Evolutionary conservation across 768 basidiomycete genomes (phyloP).

Genomic region (Agaricus blazei): DNA sequence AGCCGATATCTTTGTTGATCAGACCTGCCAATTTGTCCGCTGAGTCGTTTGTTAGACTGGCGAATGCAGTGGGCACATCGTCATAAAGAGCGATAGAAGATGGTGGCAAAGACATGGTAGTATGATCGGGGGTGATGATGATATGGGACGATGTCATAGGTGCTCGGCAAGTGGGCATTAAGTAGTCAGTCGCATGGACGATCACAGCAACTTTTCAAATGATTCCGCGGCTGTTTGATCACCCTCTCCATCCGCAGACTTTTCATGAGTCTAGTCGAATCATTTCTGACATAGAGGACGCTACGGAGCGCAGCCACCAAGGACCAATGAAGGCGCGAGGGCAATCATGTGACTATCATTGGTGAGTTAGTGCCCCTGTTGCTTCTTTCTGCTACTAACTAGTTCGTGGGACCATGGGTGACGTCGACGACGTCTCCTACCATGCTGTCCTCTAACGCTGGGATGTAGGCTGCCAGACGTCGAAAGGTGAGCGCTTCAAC

Average conservation of each 20-base stretch:
- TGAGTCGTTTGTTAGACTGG: constrained; percentile 2
- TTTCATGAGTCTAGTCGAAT: background rate
- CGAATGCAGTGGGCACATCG: background rate
- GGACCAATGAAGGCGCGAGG: too few species aligned
- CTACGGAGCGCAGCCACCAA: background rate
- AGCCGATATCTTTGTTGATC: background rate
- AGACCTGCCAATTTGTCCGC: constrained; percentile 5
- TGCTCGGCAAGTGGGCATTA: background rate
- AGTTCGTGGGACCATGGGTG: too few species aligned
- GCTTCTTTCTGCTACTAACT: too few species aligned
- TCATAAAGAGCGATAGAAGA: background rate
- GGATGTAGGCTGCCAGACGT: too few species aligned
- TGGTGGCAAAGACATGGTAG: background rate
- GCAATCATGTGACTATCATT: too few species aligned
- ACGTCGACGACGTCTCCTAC: too few species aligned
- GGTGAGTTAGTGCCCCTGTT: too few species aligned
- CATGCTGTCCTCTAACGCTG: too few species aligned
- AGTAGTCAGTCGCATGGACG: background rate
- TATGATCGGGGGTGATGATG: background rate
- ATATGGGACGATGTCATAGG: background rate
- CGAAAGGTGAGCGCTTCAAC: too few species aligned
- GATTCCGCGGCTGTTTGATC: background rate
- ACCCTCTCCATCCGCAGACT: background rate
- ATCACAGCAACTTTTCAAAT: background rate
- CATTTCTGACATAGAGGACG: background rate